These are phyloP conservation scores for Cyphellophora europaea DNA, from an alignment of 2,329 filamentous ascomycete genomes.

Conservation along the genomic window DNA sequence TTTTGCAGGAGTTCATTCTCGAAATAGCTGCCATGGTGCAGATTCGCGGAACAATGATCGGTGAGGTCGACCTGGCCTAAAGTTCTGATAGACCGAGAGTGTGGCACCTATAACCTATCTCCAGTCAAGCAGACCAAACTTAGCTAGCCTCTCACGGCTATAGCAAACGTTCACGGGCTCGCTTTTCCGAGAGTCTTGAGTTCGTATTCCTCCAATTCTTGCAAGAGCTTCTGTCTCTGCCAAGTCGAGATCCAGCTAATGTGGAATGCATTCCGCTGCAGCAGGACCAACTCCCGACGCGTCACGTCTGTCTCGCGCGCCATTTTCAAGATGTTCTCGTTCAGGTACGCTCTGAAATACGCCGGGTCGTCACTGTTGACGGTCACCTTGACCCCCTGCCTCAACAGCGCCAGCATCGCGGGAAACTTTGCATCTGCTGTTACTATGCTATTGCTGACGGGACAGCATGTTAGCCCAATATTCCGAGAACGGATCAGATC, in stretches of 20 bases:
- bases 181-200: conserved; percentile 3
- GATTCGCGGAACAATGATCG: conserved; percentile 64
- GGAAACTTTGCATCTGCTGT: conserved; percentile 14
- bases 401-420: conserved; percentile 14
- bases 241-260: conserved; percentile 17
- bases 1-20: conserved; percentile 70
- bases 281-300: conserved; percentile 14
- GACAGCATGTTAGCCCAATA: conserved; percentile 18
- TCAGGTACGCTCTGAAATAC: conserved; percentile 17
- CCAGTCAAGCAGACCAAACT: no score
- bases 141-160: no score
- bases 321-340: conserved; percentile 16
- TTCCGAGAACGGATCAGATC: conserved; percentile 6
- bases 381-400: conserved; percentile 16
- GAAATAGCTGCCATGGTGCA: conserved; percentile 68
- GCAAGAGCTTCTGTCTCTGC: conserved; percentile 13
- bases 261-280: conserved; percentile 16
- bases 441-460: conserved; percentile 17
- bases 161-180: no score
- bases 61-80: conserved; percentile 41
- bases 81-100: no score
- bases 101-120: no score
- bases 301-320: conserved; percentile 10
- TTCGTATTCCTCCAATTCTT: conserved; percentile 13
- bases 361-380: conserved; percentile 19